Evolutionary conservation across 805 yeast genomes (phyloP), one percentile per base, ranked within the genome.

Genomic region (Myxozyma monticola): DNA sequence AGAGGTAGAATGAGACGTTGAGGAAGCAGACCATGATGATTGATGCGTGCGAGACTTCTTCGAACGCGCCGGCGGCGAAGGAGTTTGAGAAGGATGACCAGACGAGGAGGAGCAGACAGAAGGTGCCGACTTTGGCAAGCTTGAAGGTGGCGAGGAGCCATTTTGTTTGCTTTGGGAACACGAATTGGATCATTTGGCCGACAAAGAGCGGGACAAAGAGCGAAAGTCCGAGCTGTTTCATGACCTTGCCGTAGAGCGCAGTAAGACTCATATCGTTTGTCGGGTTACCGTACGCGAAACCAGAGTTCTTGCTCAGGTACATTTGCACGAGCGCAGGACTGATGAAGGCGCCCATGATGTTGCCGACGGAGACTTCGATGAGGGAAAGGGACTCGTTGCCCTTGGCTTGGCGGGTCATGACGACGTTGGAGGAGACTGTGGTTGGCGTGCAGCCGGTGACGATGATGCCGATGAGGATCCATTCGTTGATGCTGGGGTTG

Each of bases 381-480:
- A 88, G 71, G 17, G 95, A 83, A 45, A 88, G 69, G 15, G 84
- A 69, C 57, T 80, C 90, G 67, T 88, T 87, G 7, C 96, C 96
- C 58, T 84, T 81, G 0, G 96, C 96, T 51, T 78, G 78, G 45
- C 81, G 76, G 4, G 96, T 89, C 96, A 89, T 89, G 25, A 89
- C 90, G 25, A 89, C 96, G 65, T 89, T 89, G 1, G 96, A 88
- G 0, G 90, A 80, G 17, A 89, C 95, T 0, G 96, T 89, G 7
- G 96, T 89, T 25, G 96, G 96, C 66, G 95, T 86, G 10, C 91
- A 78, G 26, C 87, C 86, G 1, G 96, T 85, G 39, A 88, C 84
- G 17, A 89, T 78, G 51, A 89, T 68, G 0, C 96, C 96, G 12
- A 85, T 85, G 20, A 89, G 70, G 59, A 88, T 76, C 88, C 93